Evolutionary conservation across 306 rosid species (phyloP).

Genomic region (Fragaria iinumae): DNA sequence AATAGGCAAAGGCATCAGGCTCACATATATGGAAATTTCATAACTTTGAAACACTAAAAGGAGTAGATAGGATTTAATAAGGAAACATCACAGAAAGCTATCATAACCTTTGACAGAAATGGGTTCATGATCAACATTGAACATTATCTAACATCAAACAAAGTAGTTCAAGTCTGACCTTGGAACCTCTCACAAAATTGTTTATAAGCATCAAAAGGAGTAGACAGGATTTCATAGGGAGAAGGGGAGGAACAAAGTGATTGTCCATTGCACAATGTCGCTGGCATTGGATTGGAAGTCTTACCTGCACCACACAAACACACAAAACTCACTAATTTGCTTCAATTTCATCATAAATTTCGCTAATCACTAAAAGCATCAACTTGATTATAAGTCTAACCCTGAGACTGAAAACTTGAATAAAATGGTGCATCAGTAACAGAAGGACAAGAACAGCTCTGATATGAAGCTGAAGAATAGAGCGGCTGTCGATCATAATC

Average conservation of each 20-base stretch:
- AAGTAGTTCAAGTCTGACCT: background rate
- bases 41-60: background rate
- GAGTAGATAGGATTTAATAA: background rate
- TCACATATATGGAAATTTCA: too few species aligned
- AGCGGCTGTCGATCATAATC: background rate
- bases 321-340: background rate
- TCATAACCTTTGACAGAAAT: background rate
- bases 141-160: background rate
- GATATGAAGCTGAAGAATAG: background rate
- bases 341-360: background rate
- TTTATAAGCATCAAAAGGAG: background rate
- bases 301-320: background rate
- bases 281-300: background rate
- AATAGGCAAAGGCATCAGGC: too few species aligned
- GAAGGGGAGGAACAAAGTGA: background rate
- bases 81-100: background rate
- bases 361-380: background rate
- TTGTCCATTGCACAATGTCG: background rate
- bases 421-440: background rate
- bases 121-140: background rate
- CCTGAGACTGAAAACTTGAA: background rate
- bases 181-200: background rate
- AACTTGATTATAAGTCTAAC: background rate
- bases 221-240: background rate
- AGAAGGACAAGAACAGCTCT: background rate